phyloP scores from a whole-genome alignment of 208 protist species.

The Crithidia mellificae region DNA sequence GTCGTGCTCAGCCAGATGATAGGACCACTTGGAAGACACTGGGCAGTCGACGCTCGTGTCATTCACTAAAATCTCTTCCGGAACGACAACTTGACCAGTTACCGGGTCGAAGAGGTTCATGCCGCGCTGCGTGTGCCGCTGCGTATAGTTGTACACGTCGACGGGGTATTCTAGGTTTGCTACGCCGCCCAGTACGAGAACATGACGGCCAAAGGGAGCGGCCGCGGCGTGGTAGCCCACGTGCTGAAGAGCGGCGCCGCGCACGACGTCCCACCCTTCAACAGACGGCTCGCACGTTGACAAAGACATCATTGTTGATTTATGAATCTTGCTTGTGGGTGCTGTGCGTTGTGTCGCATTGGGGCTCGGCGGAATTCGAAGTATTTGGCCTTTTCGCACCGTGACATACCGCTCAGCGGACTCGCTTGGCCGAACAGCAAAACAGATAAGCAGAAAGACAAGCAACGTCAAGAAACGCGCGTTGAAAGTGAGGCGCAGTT shows the following conservation, averaged over 20 bases:
- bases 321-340: no score
- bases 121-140: conserved; percentile 7
- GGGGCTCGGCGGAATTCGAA: no score
- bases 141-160: conserved; percentile 10
- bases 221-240: conserved; percentile 16
- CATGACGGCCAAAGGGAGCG: conserved; percentile 7
- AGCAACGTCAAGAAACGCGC: no score
- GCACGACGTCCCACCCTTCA: conserved; percentile 9
- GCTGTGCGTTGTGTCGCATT: no score
- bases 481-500: no score
- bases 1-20: not conserved
- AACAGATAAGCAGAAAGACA: no score
- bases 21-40: not conserved
- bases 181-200: conserved; percentile 15
- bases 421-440: no score
- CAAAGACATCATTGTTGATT: not conserved
- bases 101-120: conserved; percentile 19
- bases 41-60: not conserved
- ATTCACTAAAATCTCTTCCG: not conserved
- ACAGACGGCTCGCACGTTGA: not conserved
- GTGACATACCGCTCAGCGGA: no score
- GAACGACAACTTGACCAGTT: not conserved
- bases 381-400: no score
- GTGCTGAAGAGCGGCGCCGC: not conserved
- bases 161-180: not conserved